Evolutionary conservation across 1,284 basidiomycete genomes (phyloP), one percentile per base, ranked within the genome.

Genomic region (Agroathelia rolfsii): DNA sequence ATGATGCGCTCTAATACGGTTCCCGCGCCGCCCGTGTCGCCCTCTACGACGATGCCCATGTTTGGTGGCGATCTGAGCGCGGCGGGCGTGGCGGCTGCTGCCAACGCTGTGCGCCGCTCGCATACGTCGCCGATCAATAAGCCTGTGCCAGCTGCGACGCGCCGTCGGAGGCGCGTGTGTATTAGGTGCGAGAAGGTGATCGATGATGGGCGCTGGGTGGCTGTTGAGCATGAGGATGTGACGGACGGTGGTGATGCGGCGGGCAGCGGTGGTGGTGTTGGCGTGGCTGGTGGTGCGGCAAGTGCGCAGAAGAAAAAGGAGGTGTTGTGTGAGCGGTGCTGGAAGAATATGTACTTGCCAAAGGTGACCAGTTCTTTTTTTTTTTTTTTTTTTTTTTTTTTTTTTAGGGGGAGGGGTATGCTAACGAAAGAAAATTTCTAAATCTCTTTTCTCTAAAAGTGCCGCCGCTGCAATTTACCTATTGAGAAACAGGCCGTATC

Each of bases 321-420:
- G n/a, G n/a, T 81, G 21, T 58, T 93, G 41, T 93, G 88, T 53
- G 89, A 89, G 50, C 59, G 57, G 44, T 90, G 88, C 54, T 93
- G 88, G 88, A 92, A 92, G 66, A 78, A 84, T 49, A 82, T 92
- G 76, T 93, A 93, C 62, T 56, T 93, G 43, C 88, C 88, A 36
- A 88, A 86, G 67, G 83, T 84, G 42, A 40, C 60, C 48, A 12
- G 18, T 16, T 26, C 16, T 32, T 25, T 24, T 34, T 28, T n/a
- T 30, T 10, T 37, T 29, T 28, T 37, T 20, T 34, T 17, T 28
- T 20, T 30, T 11, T 32, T 24, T 30, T 15, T 25, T 29, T 28
- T 17, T 17, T 8, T 16, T 11, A 9, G 16, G 18, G 30, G 13
- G 16, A 9, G 11, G 29, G 18, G 35, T 38, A 13, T 33, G n/a